phyloP scores from a whole-genome alignment of 164 flowering plant genomes.

The Berberis thunbergii region DNA sequence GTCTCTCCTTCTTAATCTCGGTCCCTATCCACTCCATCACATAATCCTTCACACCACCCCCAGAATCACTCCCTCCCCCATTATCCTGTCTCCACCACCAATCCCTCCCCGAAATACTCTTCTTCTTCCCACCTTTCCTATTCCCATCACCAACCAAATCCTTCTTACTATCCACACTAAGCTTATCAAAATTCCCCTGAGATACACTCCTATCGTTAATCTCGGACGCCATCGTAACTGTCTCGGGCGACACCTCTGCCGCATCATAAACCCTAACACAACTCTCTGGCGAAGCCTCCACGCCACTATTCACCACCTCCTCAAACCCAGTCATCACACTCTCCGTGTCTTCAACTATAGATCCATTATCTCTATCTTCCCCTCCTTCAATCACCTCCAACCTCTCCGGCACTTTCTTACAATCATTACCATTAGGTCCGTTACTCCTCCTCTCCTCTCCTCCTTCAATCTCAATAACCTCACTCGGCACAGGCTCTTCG shows the following conservation, averaged over 20 bases:
- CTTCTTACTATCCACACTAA: slow-evolving; percentile 63
- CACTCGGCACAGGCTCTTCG: slow-evolving; percentile 22
- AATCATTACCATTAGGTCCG: slow-evolving; percentile 4
- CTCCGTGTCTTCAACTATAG: slow-evolving; percentile 64
- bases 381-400: slow-evolving; percentile 11
- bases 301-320: slow-evolving; percentile 31
- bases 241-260: slow-evolving; percentile 38
- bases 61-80: slow-evolving; percentile 43
- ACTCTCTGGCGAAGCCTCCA: slow-evolving; percentile 49
- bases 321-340: slow-evolving; percentile 53
- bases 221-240: slow-evolving; percentile 30
- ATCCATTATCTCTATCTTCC: slow-evolving; percentile 60
- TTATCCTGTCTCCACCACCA: slow-evolving; percentile 90
- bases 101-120: slow-evolving; percentile 46
- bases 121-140: slow-evolving; percentile 23
- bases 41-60: slow-evolving; percentile 68
- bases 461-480: slow-evolving; percentile 8
- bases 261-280: slow-evolving; percentile 24
- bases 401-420: slow-evolving; percentile 11
- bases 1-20: slow-evolving; percentile 82
- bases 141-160: slow-evolving; percentile 19
- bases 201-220: slow-evolving; percentile 49
- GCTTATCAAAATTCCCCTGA: slow-evolving; percentile 47
- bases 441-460: slow-evolving; percentile 12
- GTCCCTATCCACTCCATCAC: slow-evolving; percentile 99